Evolutionary conservation across 1,284 basidiomycete genomes (phyloP).

Genomic region (Hymenochaete sp.): DNA sequence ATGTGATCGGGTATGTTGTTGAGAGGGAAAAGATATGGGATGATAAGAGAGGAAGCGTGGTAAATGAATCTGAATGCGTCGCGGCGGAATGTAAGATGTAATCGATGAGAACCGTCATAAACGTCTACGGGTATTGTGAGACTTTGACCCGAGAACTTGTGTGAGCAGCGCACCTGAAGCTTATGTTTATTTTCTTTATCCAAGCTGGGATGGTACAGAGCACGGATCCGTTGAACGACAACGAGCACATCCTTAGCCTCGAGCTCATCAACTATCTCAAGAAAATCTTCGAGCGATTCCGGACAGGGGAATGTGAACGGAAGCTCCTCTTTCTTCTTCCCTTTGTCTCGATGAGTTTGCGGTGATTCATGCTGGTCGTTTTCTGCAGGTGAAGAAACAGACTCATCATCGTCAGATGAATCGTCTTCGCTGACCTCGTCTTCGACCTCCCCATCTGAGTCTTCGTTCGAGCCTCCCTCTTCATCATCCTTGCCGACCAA

Average conservation of each 20-base stretch:
- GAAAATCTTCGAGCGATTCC: constrained; percentile 76
- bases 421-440: constrained; percentile 26
- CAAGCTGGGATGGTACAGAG: constrained; percentile 86
- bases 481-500: constrained; percentile 34
- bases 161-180: constrained; percentile 54
- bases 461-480: constrained; percentile 19
- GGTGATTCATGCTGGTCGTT: too few relatives aligned
- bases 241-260: constrained; percentile 67
- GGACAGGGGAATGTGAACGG: constrained; percentile 94
- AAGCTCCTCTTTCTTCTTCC: constrained; percentile 40
- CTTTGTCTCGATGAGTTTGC: constrained; percentile 15
- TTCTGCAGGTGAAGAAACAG: constrained; percentile 10
- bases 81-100: constrained; percentile 77
- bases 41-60: constrained; percentile 60
- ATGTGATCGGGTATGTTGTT: constrained; percentile 72
- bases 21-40: constrained; percentile 79
- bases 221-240: constrained; percentile 86
- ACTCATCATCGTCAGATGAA: too few relatives aligned
- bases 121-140: constrained; percentile 36
- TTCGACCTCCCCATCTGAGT: constrained; percentile 27
- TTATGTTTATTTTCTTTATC: constrained; percentile 88
- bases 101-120: constrained; percentile 84
- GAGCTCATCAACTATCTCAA: constrained; percentile 69
- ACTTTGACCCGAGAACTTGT: constrained; percentile 7
- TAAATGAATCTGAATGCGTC: constrained; percentile 50